Evolutionary conservation across 805 yeast genomes (phyloP).

Genomic region (Cyberlindnera lachancei): DNA sequence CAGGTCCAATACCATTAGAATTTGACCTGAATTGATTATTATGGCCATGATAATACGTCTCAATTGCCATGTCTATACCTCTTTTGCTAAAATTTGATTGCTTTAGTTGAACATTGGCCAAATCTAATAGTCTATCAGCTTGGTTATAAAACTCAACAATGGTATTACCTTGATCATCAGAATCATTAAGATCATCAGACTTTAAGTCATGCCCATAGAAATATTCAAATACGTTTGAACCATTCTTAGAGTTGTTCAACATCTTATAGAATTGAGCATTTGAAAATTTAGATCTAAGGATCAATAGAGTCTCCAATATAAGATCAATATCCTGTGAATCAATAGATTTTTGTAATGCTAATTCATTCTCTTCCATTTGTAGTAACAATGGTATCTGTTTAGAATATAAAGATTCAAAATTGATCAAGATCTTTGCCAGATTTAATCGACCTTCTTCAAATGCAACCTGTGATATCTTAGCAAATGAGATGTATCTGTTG

Average conservation of each 20-base stretch:
- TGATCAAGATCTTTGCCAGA: conserved; percentile 60
- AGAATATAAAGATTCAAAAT: conserved; percentile 51
- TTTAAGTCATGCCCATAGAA: conserved; percentile 28
- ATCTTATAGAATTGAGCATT: conserved; percentile 63
- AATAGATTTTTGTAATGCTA: conserved; percentile 62
- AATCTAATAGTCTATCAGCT: conserved; percentile 47
- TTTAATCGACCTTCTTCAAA: conserved; percentile 73
- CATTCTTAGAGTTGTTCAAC: conserved; percentile 40
- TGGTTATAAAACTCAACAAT: conserved; percentile 55
- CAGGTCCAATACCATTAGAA: too few species aligned
- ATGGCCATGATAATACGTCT: conserved; percentile 23
- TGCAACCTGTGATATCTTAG: conserved; percentile 55
- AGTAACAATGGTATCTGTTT: conserved; percentile 58
- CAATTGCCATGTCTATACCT: conserved; percentile 16
- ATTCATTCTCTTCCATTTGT: conserved; percentile 62
- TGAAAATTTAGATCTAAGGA: conserved; percentile 45
- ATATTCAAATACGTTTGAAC: conserved; percentile 27
- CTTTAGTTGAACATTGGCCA: conserved; percentile 34
- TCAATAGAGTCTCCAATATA: conserved; percentile 46
- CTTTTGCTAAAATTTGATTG: conserved; percentile 12
- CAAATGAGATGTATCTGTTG: conserved; percentile 42
- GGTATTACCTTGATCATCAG: too few species aligned
- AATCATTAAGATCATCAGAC: too few species aligned
- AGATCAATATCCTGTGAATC: conserved; percentile 36
- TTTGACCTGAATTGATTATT: too few species aligned